Percentiles rank a stretch among this genome's conserved stretches.
phyloP scores from a whole-genome alignment of 2,329 filamentous ascomycete species.

The Fusarium mundagurra region DNA sequence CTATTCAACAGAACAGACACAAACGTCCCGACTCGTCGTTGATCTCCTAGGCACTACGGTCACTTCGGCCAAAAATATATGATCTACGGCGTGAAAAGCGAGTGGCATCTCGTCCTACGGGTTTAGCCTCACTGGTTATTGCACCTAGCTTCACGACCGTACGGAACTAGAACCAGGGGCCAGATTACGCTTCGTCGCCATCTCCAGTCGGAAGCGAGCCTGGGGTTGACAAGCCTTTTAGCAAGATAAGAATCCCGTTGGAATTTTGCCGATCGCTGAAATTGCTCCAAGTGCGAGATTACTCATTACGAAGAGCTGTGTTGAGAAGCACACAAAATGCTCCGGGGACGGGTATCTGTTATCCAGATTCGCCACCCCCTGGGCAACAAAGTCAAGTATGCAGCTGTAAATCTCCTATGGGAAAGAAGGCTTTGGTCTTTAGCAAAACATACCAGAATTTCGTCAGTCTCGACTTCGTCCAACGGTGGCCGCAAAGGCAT shows the following conservation, averaged over 20 bases:
- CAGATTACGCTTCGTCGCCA: neutral
- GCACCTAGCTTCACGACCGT: neutral
- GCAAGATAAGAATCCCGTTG: neutral
- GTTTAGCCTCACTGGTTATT: neutral
- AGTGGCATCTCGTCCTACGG: neutral
- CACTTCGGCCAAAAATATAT: neutral
- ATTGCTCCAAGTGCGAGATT: neutral
- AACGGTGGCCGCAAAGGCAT: neutral
- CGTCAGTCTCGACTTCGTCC: neutral
- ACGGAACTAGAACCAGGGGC: neutral
- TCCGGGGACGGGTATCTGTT: neutral
- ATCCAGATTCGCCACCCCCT: neutral
- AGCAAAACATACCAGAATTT: neutral
- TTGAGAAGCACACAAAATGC: neutral
- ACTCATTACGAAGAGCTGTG: neutral
- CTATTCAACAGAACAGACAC: neutral
- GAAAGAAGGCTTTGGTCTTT: neutral
- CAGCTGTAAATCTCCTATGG: neutral
- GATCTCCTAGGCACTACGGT: neutral
- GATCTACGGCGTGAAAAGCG: neutral
- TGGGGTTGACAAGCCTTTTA: neutral
- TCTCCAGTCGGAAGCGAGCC: neutral
- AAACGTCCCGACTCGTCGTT: neutral
- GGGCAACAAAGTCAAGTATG: neutral
- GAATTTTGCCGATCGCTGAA: neutral